These are phyloP conservation scores for Candida corydali DNA, from an alignment of 805 yeast genomes.

Conservation along the genomic window DNA sequence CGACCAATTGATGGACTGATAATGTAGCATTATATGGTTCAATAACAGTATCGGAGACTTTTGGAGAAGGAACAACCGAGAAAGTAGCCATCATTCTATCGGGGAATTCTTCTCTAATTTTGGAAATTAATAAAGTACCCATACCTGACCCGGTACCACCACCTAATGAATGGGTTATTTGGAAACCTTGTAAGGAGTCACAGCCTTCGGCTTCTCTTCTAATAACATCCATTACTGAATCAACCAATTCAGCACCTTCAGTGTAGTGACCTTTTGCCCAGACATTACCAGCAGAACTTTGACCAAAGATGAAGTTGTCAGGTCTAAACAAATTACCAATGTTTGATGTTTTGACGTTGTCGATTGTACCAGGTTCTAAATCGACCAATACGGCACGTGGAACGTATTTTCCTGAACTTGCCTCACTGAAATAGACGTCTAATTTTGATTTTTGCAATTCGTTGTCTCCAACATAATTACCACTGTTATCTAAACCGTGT, in stretches of 20 bases:
- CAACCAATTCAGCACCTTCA: conserved; percentile 93
- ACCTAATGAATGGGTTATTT: conserved; percentile 56
- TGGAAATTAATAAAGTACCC: conserved; percentile 84
- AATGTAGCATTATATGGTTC: conserved; percentile 94
- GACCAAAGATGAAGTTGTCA: conserved; percentile 85
- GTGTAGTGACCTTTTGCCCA: conserved; percentile 98
- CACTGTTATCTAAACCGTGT: conserved; percentile 74
- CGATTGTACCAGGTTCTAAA: conserved; percentile 92
- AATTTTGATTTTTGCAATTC: conserved; percentile 50
- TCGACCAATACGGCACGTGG: conserved; percentile 92
- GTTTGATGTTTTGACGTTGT: conserved; percentile 73
- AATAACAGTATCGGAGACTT: conserved; percentile 87
- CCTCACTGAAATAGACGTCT: conserved; percentile 85
- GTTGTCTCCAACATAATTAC: conserved; percentile 57
- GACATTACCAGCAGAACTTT: conserved; percentile 90
- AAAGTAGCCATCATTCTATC: conserved; percentile 96
- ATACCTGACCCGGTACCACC: conserved; percentile 97
- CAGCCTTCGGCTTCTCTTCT: conserved; percentile 93
- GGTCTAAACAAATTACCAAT: conserved; percentile 89
- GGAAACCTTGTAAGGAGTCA: conserved; percentile 93
- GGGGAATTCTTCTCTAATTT: conserved; percentile 87
- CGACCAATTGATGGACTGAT: conserved; percentile 87
- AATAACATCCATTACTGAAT: conserved; percentile 81
- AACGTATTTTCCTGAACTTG: conserved; percentile 81
- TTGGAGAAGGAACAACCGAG: conserved; percentile 89